Base-by-base conservation (phyloP, 2,329 filamentous ascomycete genomes). In the Fusarium sp. region DNA sequence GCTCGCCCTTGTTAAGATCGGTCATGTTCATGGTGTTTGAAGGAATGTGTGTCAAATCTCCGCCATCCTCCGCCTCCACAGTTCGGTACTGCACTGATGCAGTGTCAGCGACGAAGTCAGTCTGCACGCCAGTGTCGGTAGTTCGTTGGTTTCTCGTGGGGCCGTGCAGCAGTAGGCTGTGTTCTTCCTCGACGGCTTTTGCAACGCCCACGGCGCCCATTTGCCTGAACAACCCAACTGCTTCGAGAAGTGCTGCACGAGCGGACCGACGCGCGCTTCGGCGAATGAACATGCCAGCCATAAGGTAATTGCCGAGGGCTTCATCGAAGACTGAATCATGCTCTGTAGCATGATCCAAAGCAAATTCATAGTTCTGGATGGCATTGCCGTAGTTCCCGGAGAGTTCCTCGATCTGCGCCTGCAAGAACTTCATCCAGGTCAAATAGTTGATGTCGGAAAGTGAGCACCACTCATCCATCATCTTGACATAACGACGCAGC, bases 371-470 rank as follows among this genome's bases (percentile, higher is more conserved):
- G 46, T 86, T 81, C 25, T 82, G 82, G 34, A 94, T 83, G 10
- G 91, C 89, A 4, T 79, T 75, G 5, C 87, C 89, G 64, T 89
- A 84, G 34, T 90, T 81, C 10, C 80, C 80, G 7, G 83, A 81
- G 58, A 92, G 81, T 71, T 94, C 92, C 5, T 87, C 85, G 20
- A 92, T 81, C 71, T 93, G 90, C 3, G 91, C 92, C 57, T 89
- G 86, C 1, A 95, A 82, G 16, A 93, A 81, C 61, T 86, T 87
- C 7, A 90, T 88, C 90, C 91, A 94, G 2, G 86, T 81, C 12
- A 89, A 80, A 77, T 94, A 94, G 78, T 94, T 94, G 73, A 92
- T 85, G 52, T 90, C 85, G 18, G 88, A 91, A 29, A 91, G 84
- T 2, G 83, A 77, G 52, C 89, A 85, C 83, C 90, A 92, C 52